Evolutionary conservation across 2,329 filamentous ascomycete genomes (phyloP), one percentile per base, ranked within the genome.

Genomic region (Colletotrichum sp.): DNA sequence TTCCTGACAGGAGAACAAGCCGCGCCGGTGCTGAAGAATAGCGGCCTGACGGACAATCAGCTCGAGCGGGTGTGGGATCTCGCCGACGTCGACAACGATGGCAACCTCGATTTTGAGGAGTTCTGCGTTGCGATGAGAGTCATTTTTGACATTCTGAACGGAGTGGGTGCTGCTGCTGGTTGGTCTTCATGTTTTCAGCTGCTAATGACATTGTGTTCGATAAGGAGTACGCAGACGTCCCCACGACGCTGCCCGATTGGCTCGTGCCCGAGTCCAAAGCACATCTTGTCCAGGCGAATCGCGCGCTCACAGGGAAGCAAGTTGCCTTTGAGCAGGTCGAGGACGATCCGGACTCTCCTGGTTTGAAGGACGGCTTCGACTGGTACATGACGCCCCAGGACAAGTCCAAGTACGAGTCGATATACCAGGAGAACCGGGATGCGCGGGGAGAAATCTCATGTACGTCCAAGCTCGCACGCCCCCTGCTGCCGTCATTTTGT

Each of bases 71-170:
- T 99, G 78, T 99, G 97, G 97, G 97, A 99, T 83, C 90, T 99
- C 78, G 95, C 97, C 75, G 97, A 99, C 84, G 95, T 99, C 77
- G 97, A 99, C 86, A 96, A 96, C 81, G 97, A 99, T 88, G 97
- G 97, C 78, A 98, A 98, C 85, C 90, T 99, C 71, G 97, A 99
- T 86, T 99, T 99, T 88, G 97, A 99, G 87, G 97, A 99, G 89
- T 99, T 99, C 85, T 99, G 97, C 85, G 97, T 99, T 75, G 97
- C 96, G 52, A 99, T 99, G 97, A 92, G 97, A 82, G 89, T 99
- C 82, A 98, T 99, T 81, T 99, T 99, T 85, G 97, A 99, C 84
- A 88, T 99, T 79, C 93, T 99, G 80, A 99, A 99, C 82, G 97
- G 97, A 81, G 95, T 98, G 90, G 77, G 91, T 87, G 26, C 18